Evolutionary conservation across 2,329 filamentous ascomycete species (phyloP), one percentile per base, ranked within the genome.

Genomic region (Fusarium caatingaense): DNA sequence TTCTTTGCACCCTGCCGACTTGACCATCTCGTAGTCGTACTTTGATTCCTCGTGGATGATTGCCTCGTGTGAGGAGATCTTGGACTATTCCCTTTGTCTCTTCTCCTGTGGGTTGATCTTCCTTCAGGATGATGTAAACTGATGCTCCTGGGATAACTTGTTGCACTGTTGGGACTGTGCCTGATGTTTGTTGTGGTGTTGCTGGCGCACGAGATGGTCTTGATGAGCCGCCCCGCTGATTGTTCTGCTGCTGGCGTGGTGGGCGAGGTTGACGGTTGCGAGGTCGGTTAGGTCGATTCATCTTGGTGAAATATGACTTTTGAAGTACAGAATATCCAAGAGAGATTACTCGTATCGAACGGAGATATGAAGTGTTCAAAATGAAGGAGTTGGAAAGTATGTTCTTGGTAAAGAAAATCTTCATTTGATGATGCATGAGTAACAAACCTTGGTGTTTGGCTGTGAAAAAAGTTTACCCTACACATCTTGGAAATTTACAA

Each of bases 41-140:
- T 78, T 94, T 95, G 81, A 94, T 92, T 37, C 92, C 92, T 12
- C 91, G 86, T 5, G 91, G 91, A 74, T 95, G 92, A 71, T 94
- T 88, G 27, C 91, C 91, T 2, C 87, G 83, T 4, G 92, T 94
- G 49, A 95, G 83, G 0, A 94, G 78, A 47, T 93, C 87, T 55
- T 85, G 84, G 2, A 95, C 88, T 8, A 84, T 79, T 25, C 92
- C 92, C 46, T 84, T 82, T 2, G 93, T 92, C 72, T 93, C 89
- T 47, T 86, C 86, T 9, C 92, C 92, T 0, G 91, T 93, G 2
- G 87, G 87, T 77, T 95, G 92, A 78, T 95, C 92, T 65, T 86
- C 84, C 74, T 95, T 95, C 32, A 94, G 84, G 2, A 94, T 84
- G 58, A 95, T 92, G 50, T 89, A 91, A 56, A 94, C 92, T 6